These are phyloP conservation scores for Chlamydomonas urium DNA, from an alignment of 139 green algal genomes.

Conservation along the genomic window DNA sequence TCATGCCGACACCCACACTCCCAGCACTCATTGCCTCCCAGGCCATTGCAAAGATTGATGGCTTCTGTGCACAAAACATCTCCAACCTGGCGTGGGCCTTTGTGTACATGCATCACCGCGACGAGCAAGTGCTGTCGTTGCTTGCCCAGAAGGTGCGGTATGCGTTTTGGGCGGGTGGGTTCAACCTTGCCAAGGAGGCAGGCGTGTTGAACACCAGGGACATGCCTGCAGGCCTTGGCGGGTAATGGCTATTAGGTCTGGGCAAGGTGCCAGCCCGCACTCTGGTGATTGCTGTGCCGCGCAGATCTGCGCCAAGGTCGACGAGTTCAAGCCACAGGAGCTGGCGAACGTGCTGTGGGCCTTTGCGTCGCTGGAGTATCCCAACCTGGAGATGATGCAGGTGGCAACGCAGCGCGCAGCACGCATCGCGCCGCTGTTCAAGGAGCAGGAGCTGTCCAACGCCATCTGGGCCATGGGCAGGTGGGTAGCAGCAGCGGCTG, in stretches of 20 bases:
- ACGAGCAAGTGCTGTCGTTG: conserved; percentile 38
- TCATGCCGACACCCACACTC: conserved; percentile 38
- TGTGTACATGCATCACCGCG: conserved; percentile 56
- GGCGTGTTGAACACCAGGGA: too few species aligned
- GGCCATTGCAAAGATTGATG: conserved; percentile 26
- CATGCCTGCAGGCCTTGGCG: too few species aligned
- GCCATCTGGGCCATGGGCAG: conserved; percentile 53
- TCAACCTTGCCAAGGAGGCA: too few species aligned
- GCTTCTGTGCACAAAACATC: conserved; percentile 44
- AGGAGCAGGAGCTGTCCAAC: conserved; percentile 64
- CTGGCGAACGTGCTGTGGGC: conserved; percentile 67
- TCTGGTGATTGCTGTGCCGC: neutral
- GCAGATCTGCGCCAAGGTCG: neutral
- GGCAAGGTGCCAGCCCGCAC: too few species aligned
- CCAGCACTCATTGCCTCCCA: conserved; percentile 34
- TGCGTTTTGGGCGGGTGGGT: too few species aligned
- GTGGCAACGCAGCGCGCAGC: conserved; percentile 11
- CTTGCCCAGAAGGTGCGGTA: conserved; percentile 24
- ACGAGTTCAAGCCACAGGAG: conserved; percentile 57
- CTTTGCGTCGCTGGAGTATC: conserved; percentile 43
- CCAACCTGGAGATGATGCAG: conserved; percentile 27
- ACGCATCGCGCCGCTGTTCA: conserved; percentile 39
- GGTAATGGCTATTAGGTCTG: too few species aligned
- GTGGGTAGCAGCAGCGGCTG: neutral
- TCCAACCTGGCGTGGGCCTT: conserved; percentile 58